These are phyloP conservation scores for Cytidiella melzeri DNA, from an alignment of 768 basidiomycete genomes.

Conservation along the genomic window DNA sequence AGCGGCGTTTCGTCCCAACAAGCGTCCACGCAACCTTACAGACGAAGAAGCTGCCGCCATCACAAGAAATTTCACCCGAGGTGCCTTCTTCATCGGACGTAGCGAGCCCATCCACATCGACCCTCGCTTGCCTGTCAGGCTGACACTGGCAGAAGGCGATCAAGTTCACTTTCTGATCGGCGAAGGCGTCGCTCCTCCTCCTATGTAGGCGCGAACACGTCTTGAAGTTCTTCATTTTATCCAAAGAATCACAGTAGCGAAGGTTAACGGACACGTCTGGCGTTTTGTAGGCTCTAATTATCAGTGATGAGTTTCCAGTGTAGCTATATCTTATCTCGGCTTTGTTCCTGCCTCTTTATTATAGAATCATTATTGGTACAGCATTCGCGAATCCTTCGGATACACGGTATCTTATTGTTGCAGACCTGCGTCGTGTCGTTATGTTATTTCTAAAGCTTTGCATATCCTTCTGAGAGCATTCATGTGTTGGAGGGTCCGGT, in stretches of 20 bases:
- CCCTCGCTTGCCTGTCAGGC: conserved; percentile 69
- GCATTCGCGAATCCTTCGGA: too few species aligned
- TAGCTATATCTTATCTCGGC: neutral
- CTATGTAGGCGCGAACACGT: neutral
- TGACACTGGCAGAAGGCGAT: conserved; percentile 78
- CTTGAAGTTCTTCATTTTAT: too few species aligned
- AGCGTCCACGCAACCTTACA: conserved; percentile 73
- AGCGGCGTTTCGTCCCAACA: conserved; percentile 74
- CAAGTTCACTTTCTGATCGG: conserved; percentile 66
- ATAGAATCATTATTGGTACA: neutral
- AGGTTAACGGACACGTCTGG: too few species aligned
- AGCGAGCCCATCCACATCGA: conserved; percentile 82
- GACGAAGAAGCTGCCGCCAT: conserved; percentile 82
- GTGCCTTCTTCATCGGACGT: conserved; percentile 77
- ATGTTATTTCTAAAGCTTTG: too few species aligned
- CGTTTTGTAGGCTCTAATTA: neutral
- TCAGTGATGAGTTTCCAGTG: neutral
- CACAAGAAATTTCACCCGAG: conserved; percentile 74
- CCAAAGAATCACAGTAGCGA: too few species aligned
- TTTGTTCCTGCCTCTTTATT: too few species aligned
- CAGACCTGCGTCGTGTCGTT: neutral
- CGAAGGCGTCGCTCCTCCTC: conserved; percentile 25
- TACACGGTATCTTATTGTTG: too few species aligned
- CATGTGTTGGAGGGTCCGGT: conserved; percentile 9
- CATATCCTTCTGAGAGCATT: too few species aligned